These are phyloP conservation scores for Aspergillus sp. DNA, from an alignment of 2,329 filamentous ascomycete genomes.

Conservation along the genomic window DNA sequence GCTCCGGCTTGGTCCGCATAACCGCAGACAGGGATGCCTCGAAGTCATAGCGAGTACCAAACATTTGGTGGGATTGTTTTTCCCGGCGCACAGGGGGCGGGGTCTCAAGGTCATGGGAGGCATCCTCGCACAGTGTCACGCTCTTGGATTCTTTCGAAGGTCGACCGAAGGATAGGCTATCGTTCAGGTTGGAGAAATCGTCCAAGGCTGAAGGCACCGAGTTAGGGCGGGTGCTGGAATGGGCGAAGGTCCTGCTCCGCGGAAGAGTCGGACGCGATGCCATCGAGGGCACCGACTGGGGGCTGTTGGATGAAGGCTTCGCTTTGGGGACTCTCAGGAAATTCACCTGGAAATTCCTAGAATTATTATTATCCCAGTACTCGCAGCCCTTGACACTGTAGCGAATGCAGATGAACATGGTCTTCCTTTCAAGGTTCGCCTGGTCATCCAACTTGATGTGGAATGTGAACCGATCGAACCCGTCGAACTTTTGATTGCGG, in stretches of 20 bases:
- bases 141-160: constrained; percentile 63
- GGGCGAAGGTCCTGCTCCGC: constrained; percentile 62
- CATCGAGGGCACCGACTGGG: constrained; percentile 40
- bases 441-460: constrained; percentile 89
- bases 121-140: constrained; percentile 72
- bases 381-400: constrained; percentile 83
- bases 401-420: constrained; percentile 85
- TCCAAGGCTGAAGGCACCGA: constrained; percentile 60
- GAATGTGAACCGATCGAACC: constrained; percentile 88
- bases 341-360: constrained; percentile 88
- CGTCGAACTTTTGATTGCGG: constrained; percentile 61
- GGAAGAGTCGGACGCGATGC: constrained; percentile 59
- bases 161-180: constrained; percentile 56
- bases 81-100: constrained; percentile 52
- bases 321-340: constrained; percentile 76
- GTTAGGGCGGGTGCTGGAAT: constrained; percentile 51
- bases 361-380: constrained; percentile 91
- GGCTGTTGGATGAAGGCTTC: constrained; percentile 41
- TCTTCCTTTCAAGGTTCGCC: constrained; percentile 88
- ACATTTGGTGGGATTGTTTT: constrained; percentile 64
- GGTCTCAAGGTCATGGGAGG: constrained; percentile 64
- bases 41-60: constrained; percentile 95
- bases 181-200: constrained; percentile 66
- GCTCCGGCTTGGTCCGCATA: constrained; percentile 64
- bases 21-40: constrained; percentile 85